Percentiles rank a stretch among this genome's conserved stretches.
Conservation (phyloP, 2,329 filamentous ascomycete species). For the Gnomoniopsis smithogilvyi region DNA sequence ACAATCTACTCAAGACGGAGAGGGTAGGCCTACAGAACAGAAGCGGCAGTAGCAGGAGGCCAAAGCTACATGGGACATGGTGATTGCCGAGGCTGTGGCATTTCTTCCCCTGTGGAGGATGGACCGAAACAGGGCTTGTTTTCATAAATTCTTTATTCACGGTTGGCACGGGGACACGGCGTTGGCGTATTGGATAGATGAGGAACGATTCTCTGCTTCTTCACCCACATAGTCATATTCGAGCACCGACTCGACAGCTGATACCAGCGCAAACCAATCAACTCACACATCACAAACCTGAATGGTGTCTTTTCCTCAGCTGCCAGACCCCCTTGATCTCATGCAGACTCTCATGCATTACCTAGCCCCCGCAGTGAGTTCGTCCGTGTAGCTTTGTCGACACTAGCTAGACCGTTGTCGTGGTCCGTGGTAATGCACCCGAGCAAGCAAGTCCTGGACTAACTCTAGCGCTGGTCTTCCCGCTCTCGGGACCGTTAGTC, state of each 20-base stretch:
- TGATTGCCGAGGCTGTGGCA: constrained; percentile 32
- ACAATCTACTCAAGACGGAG: constrained; percentile 56
- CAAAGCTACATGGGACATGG: constrained; percentile 54
- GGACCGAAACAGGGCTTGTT: neutral
- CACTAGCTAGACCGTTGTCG: too few relatives aligned
- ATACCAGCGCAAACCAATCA: neutral
- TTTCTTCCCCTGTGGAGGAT: neutral
- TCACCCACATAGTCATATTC: neutral
- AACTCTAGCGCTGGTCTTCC: neutral
- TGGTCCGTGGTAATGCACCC: too few relatives aligned
- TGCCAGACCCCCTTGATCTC: too few relatives aligned
- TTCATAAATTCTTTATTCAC: neutral
- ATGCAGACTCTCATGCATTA: too few relatives aligned
- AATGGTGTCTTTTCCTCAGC: too few relatives aligned
- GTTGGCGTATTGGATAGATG: neutral
- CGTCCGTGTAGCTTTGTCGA: too few relatives aligned
- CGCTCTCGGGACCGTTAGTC: neutral
- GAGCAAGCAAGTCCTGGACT: too few relatives aligned
- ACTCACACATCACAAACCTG: neutral
- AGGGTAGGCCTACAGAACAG: constrained; percentile 55
- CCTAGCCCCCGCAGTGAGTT: too few relatives aligned
- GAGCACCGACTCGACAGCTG: neutral
- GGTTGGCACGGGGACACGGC: neutral
- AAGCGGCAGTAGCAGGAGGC: constrained; percentile 37
- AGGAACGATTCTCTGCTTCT: neutral